Evolutionary conservation across 2,329 filamentous ascomycete genomes (phyloP), one percentile per base, ranked within the genome.

Genomic region (Cladobotryum protrusum): DNA sequence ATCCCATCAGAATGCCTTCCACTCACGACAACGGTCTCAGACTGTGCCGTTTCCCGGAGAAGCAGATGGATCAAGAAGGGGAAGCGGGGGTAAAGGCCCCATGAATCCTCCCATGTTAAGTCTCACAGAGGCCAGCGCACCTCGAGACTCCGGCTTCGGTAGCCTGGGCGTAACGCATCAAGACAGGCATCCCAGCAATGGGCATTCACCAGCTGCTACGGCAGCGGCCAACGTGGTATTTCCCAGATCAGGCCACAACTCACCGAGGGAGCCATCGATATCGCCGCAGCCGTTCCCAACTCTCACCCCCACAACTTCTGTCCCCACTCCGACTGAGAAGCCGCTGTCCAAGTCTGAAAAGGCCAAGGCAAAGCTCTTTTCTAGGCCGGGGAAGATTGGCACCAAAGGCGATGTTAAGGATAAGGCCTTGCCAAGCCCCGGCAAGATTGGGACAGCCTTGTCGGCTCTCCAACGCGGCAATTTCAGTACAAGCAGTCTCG

Each of bases 321-420:
- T 61, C 14, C 74, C 68, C 29, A 66, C 65, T 11, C 69, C 63
- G 42, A 68, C 74, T 2, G 83, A 86, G 57, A 84, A 86, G 64
- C 76, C 77, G 18, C 60, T 65, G 37, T 37, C 52, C 32, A 79
- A 81, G 59, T 73, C 79, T 24, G 84, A 88, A 59, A 87, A 88
- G 53, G 82, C 83, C 54, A 90, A 89, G 68, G 86, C 88, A 64
- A 92, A 92, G 71, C 74, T 92, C 24, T 91, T 91, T 63, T 88
- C 85, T 6, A 79, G 87, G 45, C 86, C 86, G 1, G 85, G 86
- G 61, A 89, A 85, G 68, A 87, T 89, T 58, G 78, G 80, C 45
- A 81, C 83, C 50, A 89, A 86, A 63, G 78, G 81, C 34, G 85
- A 89, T 9, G 57, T 74, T 6, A 85, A 82, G 60, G 76, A 84